Conservation (phyloP, 2,329 filamentous ascomycete genomes). For the Pseudocercospora pini-densiflorae region DNA sequence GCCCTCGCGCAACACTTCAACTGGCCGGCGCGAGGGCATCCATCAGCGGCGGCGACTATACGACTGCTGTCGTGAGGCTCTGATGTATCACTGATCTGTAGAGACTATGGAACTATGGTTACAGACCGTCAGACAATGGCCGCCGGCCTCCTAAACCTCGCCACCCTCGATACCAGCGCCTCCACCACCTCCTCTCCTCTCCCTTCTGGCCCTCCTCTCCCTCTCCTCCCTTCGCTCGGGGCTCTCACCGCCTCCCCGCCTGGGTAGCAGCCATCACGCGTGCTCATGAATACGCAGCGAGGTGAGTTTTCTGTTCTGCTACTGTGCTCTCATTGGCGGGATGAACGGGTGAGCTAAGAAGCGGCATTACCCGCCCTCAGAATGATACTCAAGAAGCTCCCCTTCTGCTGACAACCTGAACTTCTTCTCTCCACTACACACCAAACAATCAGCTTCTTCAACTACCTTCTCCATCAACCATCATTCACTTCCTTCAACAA, state of each 20-base stretch:
- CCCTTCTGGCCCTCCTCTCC: background rate
- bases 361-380: background rate
- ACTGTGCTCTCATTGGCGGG: background rate
- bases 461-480: background rate
- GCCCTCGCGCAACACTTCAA: no score
- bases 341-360: background rate
- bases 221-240: background rate
- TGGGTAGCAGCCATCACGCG: background rate
- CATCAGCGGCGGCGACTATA: background rate
- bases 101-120: background rate
- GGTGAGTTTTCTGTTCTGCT: background rate
- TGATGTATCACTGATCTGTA: background rate
- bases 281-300: background rate
- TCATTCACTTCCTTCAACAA: background rate
- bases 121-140: background rate
- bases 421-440: background rate
- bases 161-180: background rate
- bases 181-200: background rate
- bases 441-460: background rate
- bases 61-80: background rate
- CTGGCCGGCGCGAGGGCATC: background rate
- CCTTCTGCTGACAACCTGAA: background rate
- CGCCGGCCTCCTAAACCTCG: background rate
- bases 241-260: background rate
- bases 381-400: background rate